phyloP scores from a whole-genome alignment of 2,329 filamentous ascomycete species.

The Xylariaceae sp. region DNA sequence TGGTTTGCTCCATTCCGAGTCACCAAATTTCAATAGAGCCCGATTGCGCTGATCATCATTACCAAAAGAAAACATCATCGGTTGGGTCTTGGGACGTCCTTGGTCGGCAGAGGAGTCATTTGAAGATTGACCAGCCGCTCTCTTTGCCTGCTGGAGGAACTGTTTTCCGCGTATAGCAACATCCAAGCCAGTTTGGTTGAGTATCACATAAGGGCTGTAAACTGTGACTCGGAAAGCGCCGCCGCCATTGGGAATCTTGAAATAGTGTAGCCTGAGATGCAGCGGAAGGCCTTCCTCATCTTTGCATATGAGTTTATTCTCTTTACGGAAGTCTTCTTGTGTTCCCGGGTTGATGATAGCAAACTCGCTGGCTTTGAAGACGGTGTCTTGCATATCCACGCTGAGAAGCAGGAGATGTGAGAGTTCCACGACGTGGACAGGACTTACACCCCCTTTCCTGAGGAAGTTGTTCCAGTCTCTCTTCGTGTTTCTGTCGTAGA shows the following conservation, averaged over 20 bases:
- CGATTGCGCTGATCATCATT: conserved; percentile 89
- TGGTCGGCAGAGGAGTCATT: conserved; percentile 43
- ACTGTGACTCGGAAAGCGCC: conserved; percentile 95
- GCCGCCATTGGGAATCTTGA: conserved; percentile 81
- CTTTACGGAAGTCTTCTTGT: conserved; percentile 82
- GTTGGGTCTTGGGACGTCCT: conserved; percentile 68
- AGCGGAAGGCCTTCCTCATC: conserved; percentile 78
- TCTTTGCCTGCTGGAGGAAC: conserved; percentile 76
- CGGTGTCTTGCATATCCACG: conserved; percentile 93
- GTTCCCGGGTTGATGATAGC: conserved; percentile 91
- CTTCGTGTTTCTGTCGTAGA: conserved; percentile 97
- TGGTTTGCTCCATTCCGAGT: conserved; percentile 93
- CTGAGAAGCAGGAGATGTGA: conserved; percentile 90
- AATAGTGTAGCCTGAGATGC: conserved; percentile 85
- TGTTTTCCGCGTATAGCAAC: conserved; percentile 86
- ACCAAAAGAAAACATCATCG: conserved; percentile 94
- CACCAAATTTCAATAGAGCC: conserved; percentile 78
- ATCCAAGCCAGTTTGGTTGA: conserved; percentile 92
- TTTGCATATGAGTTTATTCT: conserved; percentile 74
- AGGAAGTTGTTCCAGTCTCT: conserved; percentile 99
- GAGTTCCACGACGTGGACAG: conserved; percentile 93
- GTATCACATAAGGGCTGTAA: conserved; percentile 88
- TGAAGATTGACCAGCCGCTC: conserved; percentile 76
- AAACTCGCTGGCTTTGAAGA: conserved; percentile 93
- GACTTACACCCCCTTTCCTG: conserved; percentile 92